Percentiles rank a stretch among this genome's conserved stretches.
Conservation (phyloP, 306 rosid species). For the Lotus japonicus region DNA sequence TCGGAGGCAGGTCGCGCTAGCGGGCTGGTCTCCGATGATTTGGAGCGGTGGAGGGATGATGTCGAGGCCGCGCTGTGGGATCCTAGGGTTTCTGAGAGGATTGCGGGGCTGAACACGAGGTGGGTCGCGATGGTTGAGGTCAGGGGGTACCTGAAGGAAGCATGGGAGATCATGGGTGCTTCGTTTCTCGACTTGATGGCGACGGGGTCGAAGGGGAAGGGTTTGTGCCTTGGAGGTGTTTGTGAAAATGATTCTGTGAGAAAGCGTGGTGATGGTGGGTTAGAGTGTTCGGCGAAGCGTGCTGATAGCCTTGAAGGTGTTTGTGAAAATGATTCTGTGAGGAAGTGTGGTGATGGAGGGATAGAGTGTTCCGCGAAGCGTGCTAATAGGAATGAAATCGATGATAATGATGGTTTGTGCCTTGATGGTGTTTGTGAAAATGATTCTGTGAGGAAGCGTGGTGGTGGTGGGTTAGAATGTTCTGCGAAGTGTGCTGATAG, state of each 20-base stretch:
- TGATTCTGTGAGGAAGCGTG: neutral
- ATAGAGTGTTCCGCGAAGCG: neutral
- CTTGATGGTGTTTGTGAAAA: constrained; percentile 7
- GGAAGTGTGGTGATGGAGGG: neutral
- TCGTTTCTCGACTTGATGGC: constrained; percentile 38
- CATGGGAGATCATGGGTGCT: constrained; percentile 51
- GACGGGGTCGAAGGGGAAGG: neutral
- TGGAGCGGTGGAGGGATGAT: constrained; percentile 36
- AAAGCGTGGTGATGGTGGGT: neutral
- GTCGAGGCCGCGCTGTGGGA: constrained; percentile 60
- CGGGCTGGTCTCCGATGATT: constrained; percentile 32
- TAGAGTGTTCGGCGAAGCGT: neutral
- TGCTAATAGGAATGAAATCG: no score
- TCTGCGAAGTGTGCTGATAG: neutral
- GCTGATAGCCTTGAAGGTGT: constrained; percentile 6
- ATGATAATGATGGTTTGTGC: no score
- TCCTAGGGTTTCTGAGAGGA: constrained; percentile 29
- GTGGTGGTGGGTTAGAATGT: neutral
- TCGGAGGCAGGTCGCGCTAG: constrained; percentile 17
- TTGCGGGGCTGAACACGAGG: constrained; percentile 40
- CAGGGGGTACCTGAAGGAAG: constrained; percentile 43
- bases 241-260: neutral
- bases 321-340: neutral
- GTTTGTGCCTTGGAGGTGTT: constrained; percentile 4
- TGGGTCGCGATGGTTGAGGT: constrained; percentile 41